Evolutionary conservation across 2,329 filamentous ascomycete genomes (phyloP).

Genomic region (Sporothrix variecibatus): DNA sequence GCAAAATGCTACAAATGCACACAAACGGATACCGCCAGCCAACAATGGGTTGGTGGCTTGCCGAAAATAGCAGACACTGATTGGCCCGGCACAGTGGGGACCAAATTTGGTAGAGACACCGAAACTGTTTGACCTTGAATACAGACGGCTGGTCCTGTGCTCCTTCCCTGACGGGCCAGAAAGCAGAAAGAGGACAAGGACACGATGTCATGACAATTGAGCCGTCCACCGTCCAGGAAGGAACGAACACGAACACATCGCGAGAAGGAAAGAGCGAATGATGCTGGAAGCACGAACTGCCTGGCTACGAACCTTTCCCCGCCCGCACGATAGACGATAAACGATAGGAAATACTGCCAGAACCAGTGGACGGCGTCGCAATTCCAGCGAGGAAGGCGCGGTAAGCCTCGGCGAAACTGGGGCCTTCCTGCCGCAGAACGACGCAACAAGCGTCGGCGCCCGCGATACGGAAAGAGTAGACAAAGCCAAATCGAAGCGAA

Average conservation of each 20-base stretch:
- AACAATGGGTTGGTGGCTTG: constrained; percentile 14
- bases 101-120: constrained; percentile 11
- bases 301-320: neutral
- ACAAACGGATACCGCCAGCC: constrained; percentile 18
- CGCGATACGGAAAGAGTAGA: neutral
- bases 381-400: constrained; percentile 17
- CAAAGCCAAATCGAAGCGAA: neutral
- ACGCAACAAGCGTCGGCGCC: neutral
- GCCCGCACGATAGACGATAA: neutral
- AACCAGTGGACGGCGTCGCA: neutral
- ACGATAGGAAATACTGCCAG: neutral
- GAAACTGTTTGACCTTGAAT: constrained; percentile 18
- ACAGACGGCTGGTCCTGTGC: constrained; percentile 4
- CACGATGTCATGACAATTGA: neutral
- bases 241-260: neutral
- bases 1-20: neutral
- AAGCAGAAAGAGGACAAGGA: neutral
- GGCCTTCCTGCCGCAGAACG: neutral
- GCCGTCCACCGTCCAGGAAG: neutral
- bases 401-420: constrained; percentile 19
- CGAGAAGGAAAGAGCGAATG: neutral
- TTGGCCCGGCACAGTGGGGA: constrained; percentile 15
- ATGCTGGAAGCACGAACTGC: neutral
- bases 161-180: constrained; percentile 5
- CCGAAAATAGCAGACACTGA: neutral